A percentile compares a stretch with the other conserved stretches of the same genome.
phyloP scores from a whole-genome alignment of 129 eudicot species.

The Solidago caesia region DNA sequence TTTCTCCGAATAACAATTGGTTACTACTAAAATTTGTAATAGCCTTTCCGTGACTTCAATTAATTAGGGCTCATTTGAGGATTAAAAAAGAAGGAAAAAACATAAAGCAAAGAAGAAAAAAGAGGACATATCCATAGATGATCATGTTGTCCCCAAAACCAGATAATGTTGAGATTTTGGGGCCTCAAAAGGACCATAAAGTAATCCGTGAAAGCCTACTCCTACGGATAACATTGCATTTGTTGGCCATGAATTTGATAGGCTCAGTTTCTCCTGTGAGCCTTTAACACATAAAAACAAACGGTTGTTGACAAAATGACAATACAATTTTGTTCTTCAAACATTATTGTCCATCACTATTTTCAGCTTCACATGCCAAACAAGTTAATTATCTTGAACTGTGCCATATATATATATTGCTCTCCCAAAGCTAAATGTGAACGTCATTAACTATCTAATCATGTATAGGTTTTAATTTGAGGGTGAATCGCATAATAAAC shows the following conservation, averaged over 20 bases:
- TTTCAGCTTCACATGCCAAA: slow-evolving; percentile 37
- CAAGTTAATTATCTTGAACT: background rate
- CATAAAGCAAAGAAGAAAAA: slow-evolving; percentile 23
- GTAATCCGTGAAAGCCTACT: slow-evolving; percentile 40
- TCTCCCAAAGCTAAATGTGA: background rate
- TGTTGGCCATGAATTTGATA: slow-evolving; percentile 37
- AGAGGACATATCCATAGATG: slow-evolving; percentile 16
- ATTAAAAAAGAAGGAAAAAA: slow-evolving; percentile 20
- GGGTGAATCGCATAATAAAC: background rate
- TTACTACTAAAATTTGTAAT: slow-evolving; percentile 2
- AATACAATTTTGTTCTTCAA: slow-evolving; percentile 28
- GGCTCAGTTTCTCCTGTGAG: slow-evolving; percentile 36
- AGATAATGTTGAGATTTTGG: slow-evolving; percentile 31
- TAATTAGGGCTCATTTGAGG: slow-evolving; percentile 17
- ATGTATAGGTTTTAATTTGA: background rate
- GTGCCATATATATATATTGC: background rate
- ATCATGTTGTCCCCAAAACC: slow-evolving; percentile 31
- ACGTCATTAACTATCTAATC: no score
- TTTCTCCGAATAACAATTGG: no score
- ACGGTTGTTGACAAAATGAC: slow-evolving; percentile 30
- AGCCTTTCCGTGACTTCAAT: slow-evolving; percentile 25
- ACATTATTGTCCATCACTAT: slow-evolving; percentile 31
- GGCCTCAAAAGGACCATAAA: slow-evolving; percentile 33
- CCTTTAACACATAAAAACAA: slow-evolving; percentile 33
- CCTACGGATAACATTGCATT: slow-evolving; percentile 30